Base-by-base conservation (phyloP, 2,329 filamentous ascomycete species). In the Trematosphaeria pertusa region DNA sequence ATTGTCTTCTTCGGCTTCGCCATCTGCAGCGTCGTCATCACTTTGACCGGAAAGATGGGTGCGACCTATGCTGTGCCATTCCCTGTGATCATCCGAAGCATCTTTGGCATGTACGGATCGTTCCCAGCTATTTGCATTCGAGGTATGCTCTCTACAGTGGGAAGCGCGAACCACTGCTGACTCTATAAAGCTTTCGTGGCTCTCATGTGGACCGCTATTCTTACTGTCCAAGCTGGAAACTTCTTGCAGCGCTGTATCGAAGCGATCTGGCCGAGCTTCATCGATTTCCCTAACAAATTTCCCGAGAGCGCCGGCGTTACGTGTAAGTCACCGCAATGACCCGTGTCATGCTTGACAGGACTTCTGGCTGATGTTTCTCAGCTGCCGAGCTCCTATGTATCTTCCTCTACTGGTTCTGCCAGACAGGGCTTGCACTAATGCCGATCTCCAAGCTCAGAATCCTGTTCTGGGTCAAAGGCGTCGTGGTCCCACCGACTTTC, bases 331-430 rank as follows among this genome's bases (percentile, higher is more conserved):
- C n/a, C n/a, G n/a, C n/a, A n/a, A n/a, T 26, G 11, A 17, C 18
- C 26, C 26, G 14, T 12, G 19, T 24, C n/a, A 15, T 15, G 5
- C 17, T 33, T 19, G 26, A n/a, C 45, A 21, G 46, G 4, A 10
- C 7, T 19, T 2, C 20, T 12, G 11, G 8, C 37, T 50, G 28
- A 54, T 17, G 1, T 14, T 21, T 64, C 70, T 69, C 65, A 34
- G 73, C 76, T 11, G 71, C 74, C 15, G 73, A 77, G 19, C 65
- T 82, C 21, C 69, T 81, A 2, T 81, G 74, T 47, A 76, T 80
- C 50, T 75, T 81, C 41, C 61, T 81, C 32, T 81, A 81, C 60
- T 81, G 78, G 72, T 69, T 76, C 21, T 56, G 78, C 15, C 79
- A 79, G 12, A 74, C 75, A 6, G 64, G 65, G 1, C 64, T 79